Conservation (phyloP, 495 filamentous ascomycete species). For the Tuber indicum region DNA sequence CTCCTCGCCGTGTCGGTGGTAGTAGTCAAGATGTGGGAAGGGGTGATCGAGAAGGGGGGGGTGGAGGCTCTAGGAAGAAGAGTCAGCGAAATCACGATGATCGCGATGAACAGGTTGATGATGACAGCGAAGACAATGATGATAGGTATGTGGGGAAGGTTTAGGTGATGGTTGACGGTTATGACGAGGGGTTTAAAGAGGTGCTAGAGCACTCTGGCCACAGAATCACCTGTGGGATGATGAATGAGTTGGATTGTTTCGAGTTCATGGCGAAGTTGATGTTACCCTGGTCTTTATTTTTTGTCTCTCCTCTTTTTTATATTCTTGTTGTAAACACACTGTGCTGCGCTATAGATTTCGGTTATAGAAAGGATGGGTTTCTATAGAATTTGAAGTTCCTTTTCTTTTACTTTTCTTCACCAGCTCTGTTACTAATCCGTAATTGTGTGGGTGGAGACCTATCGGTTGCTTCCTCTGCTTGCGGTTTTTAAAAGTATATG, state of each 20-base stretch:
- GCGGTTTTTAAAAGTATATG: no score
- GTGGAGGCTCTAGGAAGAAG: slow-evolving; percentile 40
- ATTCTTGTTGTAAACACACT: slow-evolving; percentile 21
- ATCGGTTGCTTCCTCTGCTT: no score
- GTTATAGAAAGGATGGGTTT: neutral
- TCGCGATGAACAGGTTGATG: slow-evolving; percentile 32
- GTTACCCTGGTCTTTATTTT: no score
- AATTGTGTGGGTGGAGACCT: no score
- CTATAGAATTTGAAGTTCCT: no score
- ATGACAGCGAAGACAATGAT: slow-evolving; percentile 41
- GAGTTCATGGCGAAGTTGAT: no score
- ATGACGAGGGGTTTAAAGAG: slow-evolving; percentile 32
- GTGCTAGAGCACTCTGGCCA: neutral
- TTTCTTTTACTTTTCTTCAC: no score
- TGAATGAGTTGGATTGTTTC: no score
- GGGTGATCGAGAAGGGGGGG: slow-evolving; percentile 38
- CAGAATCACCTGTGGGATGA: no score
- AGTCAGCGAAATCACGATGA: slow-evolving; percentile 16
- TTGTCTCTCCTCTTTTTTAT: neutral
- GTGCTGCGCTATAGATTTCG: slow-evolving; percentile 1
- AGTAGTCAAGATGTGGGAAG: slow-evolving; percentile 19
- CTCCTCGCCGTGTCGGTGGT: slow-evolving; percentile 17
- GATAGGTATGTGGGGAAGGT: slow-evolving; percentile 27
- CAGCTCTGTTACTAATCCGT: no score
- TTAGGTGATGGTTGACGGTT: slow-evolving; percentile 31